A percentile compares a stretch with the other conserved stretches of the same genome.
Evolutionary conservation across 805 yeast genomes (phyloP).

Genomic region (Cyberlindnera mississippiensis): DNA sequence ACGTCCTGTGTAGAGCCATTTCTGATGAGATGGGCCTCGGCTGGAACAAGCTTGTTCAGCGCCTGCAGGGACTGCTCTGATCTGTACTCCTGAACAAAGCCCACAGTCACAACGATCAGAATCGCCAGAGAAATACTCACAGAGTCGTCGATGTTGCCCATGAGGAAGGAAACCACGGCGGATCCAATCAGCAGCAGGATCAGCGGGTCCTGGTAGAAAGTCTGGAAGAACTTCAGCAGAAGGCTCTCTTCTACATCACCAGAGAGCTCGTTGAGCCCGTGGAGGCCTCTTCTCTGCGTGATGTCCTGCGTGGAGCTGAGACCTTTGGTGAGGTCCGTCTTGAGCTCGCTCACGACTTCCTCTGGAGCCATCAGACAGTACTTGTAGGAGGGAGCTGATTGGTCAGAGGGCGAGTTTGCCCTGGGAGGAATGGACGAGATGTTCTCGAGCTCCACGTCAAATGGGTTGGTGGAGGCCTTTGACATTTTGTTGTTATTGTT

Average conservation of each 20-base stretch:
- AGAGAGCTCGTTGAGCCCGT: conserved; percentile 78
- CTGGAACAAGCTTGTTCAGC: conserved; percentile 88
- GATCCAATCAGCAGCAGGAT: conserved; percentile 86
- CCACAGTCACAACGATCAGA: conserved; percentile 90
- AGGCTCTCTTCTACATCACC: conserved; percentile 74
- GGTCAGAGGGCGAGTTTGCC: conserved; percentile 29
- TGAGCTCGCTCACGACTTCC: conserved; percentile 59
- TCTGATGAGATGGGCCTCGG: conserved; percentile 90
- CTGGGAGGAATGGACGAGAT: conserved; percentile 2
- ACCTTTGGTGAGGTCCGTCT: conserved; percentile 60
- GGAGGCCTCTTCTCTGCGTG: conserved; percentile 60
- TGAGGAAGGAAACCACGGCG: conserved; percentile 77
- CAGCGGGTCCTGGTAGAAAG: conserved; percentile 87
- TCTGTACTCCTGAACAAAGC: conserved; percentile 95
- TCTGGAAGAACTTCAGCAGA: conserved; percentile 66
- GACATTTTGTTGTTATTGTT: conserved; percentile 1
- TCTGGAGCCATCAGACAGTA: conserved; percentile 60
- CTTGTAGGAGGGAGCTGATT: conserved; percentile 55
- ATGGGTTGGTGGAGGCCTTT: conserved; percentile 30
- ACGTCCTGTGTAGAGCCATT: conserved; percentile 75
- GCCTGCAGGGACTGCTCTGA: conserved; percentile 95
- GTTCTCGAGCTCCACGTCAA: conserved; percentile 23
- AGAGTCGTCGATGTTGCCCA: conserved; percentile 98
- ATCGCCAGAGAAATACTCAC: conserved; percentile 91
- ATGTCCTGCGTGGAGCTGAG: conserved; percentile 68